Percentiles rank a stretch among this genome's conserved stretches.
Conservation (phyloP, 495 filamentous ascomycete genomes). For the Acidomyces sp. region DNA sequence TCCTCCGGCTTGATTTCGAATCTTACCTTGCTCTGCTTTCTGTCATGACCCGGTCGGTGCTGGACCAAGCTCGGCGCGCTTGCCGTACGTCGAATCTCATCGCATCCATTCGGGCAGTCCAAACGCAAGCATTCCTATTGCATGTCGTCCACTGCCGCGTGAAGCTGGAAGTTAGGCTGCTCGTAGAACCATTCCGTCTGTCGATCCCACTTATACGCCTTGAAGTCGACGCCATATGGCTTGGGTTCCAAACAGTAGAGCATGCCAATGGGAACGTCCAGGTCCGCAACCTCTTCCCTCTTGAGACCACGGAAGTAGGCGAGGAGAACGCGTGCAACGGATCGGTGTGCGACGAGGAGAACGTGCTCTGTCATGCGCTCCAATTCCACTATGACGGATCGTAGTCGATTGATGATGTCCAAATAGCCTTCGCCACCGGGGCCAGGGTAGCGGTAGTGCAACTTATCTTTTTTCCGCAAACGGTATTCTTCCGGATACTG, state of each 20-base stretch:
- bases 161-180: constrained; percentile 60
- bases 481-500: constrained; percentile 65
- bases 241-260: constrained; percentile 92
- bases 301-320: constrained; percentile 91
- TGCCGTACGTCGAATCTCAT: neutral
- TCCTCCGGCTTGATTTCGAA: too few relatives aligned
- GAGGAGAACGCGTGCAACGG: constrained; percentile 78
- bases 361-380: constrained; percentile 95
- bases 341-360: constrained; percentile 77
- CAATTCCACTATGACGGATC: constrained; percentile 91
- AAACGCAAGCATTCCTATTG: constrained; percentile 9
- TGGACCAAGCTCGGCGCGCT: too few relatives aligned
- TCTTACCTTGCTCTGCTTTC: too few relatives aligned
- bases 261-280: constrained; percentile 85
- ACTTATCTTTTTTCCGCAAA: constrained; percentile 63
- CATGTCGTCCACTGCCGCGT: constrained; percentile 28
- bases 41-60: too few relatives aligned
- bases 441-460: constrained; percentile 87
- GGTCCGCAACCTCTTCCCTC: constrained; percentile 75
- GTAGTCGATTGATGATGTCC: constrained; percentile 87
- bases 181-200: constrained; percentile 66
- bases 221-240: constrained; percentile 94
- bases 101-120: constrained; percentile 1
- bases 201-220: constrained; percentile 79
- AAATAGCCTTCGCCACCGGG: constrained; percentile 92